phyloP scores from a whole-genome alignment of 768 basidiomycete genomes.

The Pleurotus tuoliensis region DNA sequence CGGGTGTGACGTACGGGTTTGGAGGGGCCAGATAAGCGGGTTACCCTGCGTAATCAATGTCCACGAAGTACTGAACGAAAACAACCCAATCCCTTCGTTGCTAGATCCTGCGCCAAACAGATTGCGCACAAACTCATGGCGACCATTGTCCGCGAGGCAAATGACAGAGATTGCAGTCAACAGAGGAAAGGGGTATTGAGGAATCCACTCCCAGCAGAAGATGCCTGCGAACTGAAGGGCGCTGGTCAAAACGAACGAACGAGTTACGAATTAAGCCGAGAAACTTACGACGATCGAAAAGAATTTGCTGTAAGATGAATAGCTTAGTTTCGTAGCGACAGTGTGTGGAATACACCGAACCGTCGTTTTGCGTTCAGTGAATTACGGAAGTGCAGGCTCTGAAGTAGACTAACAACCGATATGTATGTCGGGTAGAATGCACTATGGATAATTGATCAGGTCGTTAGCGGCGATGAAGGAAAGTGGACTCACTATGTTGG shows the following conservation, averaged over 20 bases:
- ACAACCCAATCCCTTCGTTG: slow-evolving; percentile 47
- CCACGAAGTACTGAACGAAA: slow-evolving; percentile 47
- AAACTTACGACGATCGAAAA: slow-evolving; percentile 50
- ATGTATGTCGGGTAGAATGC: slow-evolving; percentile 52
- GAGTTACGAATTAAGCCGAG: background rate
- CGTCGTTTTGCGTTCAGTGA: slow-evolving; percentile 44
- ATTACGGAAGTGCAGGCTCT: slow-evolving; percentile 49
- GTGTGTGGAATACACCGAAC: background rate
- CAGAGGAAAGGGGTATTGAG: slow-evolving; percentile 21
- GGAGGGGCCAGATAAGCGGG: slow-evolving; percentile 53
- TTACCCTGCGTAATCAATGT: slow-evolving; percentile 52
- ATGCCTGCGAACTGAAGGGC: slow-evolving; percentile 32
- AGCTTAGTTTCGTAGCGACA: too few relatives aligned
- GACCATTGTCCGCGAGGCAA: slow-evolving; percentile 45
- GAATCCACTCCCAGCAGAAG: slow-evolving; percentile 41
- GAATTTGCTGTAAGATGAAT: slow-evolving; percentile 27
- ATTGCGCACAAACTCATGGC: slow-evolving; percentile 36
- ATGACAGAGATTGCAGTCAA: slow-evolving; percentile 45
- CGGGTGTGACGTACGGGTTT: slow-evolving; percentile 37
- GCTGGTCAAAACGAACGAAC: background rate
- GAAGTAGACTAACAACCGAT: slow-evolving; percentile 47
- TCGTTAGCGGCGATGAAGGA: background rate
- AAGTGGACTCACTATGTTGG: slow-evolving; percentile 38
- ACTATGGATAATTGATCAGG: slow-evolving; percentile 15
- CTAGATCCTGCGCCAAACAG: slow-evolving; percentile 42